Evolutionary conservation across 2,329 filamentous ascomycete species (phyloP).

Genomic region (Fusarium solani-melongenae): DNA sequence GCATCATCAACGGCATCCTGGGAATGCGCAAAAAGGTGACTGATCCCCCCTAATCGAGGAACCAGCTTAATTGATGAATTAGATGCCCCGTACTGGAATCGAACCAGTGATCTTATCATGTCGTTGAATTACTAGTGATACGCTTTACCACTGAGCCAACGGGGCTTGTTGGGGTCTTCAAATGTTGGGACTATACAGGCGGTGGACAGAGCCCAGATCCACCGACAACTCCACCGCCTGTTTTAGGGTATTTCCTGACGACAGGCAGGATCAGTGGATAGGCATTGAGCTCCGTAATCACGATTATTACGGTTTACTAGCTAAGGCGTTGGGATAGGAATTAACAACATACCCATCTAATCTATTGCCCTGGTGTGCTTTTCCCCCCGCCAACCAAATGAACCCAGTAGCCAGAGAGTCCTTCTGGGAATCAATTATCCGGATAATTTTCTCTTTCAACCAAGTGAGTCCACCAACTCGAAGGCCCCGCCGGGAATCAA

Average conservation of each 20-base stretch:
- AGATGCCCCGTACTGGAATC: conserved; percentile 20
- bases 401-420: too few relatives aligned
- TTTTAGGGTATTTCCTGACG: background rate
- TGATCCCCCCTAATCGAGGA: background rate
- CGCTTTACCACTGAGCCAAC: conserved; percentile 28
- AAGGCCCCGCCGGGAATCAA: background rate
- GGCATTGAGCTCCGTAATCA: background rate
- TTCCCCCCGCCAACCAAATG: background rate
- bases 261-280: background rate
- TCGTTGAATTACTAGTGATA: conserved; percentile 16
- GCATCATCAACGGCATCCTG: background rate
- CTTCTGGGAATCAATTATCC: too few relatives aligned
- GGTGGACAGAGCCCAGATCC: background rate
- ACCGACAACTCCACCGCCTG: background rate
- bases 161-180: background rate
- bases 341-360: background rate
- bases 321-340: background rate
- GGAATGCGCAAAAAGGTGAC: background rate
- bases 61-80: background rate
- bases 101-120: conserved; percentile 26
- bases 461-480: too few relatives aligned
- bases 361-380: background rate
- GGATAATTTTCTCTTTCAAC: background rate
- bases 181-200: background rate
- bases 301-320: background rate